phyloP scores from a whole-genome alignment of 352 stramenopile genomes.

The Pythium monospermum region DNA sequence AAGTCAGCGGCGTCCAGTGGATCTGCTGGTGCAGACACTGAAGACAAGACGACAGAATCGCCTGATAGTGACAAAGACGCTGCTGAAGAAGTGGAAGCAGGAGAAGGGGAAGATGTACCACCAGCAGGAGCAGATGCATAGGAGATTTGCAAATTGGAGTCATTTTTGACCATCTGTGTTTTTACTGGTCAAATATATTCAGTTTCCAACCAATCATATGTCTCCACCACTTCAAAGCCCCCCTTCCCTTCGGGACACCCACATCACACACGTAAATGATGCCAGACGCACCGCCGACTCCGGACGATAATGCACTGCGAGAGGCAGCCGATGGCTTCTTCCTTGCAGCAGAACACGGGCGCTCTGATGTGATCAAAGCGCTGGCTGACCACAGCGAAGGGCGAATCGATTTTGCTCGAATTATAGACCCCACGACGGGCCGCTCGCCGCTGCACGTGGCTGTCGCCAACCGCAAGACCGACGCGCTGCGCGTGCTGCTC shows the following conservation, averaged over 20 bases:
- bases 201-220: no score
- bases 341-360: slow-evolving; percentile 72
- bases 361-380: slow-evolving; percentile 81
- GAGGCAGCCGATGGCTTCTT: slow-evolving; percentile 81
- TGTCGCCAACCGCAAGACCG: slow-evolving; percentile 62
- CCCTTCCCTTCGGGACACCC: neutral
- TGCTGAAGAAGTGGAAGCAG: no score
- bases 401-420: slow-evolving; percentile 36
- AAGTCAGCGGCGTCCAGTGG: no score
- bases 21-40: no score
- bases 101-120: no score
- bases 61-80: no score
- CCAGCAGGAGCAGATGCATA: no score
- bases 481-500: slow-evolving; percentile 74
- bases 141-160: no score
- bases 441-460: slow-evolving; percentile 76
- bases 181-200: no score
- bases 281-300: neutral
- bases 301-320: slow-evolving; percentile 35
- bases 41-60: no score
- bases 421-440: slow-evolving; percentile 58
- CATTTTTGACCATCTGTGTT: no score
- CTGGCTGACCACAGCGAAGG: slow-evolving; percentile 63
- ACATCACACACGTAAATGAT: neutral
- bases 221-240: neutral